A percentile compares a stretch with the other conserved stretches of the same genome.
These are phyloP conservation scores for Rhodotorula mucilaginosa DNA, from an alignment of 1,284 basidiomycete genomes.

Conservation along the genomic window DNA sequence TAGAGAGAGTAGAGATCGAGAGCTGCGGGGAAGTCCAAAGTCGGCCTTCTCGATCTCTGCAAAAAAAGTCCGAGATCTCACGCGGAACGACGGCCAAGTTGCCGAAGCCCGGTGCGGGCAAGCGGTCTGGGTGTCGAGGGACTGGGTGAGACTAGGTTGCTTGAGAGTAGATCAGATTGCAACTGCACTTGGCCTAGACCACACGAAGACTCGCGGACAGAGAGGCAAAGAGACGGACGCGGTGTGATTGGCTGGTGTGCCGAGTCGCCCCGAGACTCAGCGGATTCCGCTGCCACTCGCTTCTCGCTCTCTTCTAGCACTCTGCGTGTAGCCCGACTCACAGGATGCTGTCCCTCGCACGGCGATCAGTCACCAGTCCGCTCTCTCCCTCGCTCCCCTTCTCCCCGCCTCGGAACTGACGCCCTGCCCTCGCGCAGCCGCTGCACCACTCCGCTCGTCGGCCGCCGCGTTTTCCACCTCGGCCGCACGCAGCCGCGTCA, in stretches of 20 bases:
- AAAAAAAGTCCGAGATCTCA: neutral
- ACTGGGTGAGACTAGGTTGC: too few species aligned
- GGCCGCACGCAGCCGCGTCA: constrained; percentile 23
- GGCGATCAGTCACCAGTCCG: neutral
- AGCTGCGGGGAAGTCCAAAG: neutral
- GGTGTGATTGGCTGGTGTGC: neutral
- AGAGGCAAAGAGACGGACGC: too few species aligned
- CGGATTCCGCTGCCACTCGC: neutral
- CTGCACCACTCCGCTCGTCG: constrained; percentile 11
- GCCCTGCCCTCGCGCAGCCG: neutral
- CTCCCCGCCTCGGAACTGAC: neutral
- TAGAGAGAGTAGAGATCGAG: neutral
- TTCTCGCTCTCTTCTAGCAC: neutral
- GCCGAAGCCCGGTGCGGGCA: too few species aligned
- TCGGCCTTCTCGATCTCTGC: neutral
- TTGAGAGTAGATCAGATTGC: too few species aligned
- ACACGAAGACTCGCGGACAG: too few species aligned
- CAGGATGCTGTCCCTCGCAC: constrained; percentile 2
- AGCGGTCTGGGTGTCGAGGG: too few species aligned
- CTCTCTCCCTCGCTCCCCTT: neutral
- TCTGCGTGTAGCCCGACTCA: neutral
- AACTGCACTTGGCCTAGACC: too few species aligned
- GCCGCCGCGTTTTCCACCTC: constrained; percentile 33
- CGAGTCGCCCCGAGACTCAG: neutral
- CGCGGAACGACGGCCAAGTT: too few species aligned